Conservation (phyloP, 148 eudicot genomes). For the Heliamphora exappendiculata region DNA sequence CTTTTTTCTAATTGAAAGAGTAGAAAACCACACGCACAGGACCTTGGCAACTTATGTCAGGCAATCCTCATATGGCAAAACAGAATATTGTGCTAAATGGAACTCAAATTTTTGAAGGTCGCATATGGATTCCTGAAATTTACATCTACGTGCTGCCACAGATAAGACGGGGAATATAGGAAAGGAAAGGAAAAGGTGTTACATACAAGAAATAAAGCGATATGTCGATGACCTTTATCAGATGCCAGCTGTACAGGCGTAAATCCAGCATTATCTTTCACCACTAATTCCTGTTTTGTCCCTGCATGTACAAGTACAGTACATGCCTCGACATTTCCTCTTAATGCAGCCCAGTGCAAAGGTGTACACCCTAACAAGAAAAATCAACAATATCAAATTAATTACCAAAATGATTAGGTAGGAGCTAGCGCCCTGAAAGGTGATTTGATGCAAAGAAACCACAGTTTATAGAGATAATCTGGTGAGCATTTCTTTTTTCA, state of each 20-base stretch:
- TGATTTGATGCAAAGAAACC: background rate
- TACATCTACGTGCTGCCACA: background rate
- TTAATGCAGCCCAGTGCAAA: slow-evolving; percentile 82
- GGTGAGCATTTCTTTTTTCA: background rate
- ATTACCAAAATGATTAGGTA: background rate
- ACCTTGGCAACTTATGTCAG: background rate
- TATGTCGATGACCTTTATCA: slow-evolving; percentile 89
- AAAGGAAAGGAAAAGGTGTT: slow-evolving; percentile 9
- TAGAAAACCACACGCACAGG: background rate
- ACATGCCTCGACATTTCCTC: slow-evolving; percentile 74
- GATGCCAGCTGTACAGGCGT: slow-evolving; percentile 74
- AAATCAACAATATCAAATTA: background rate
- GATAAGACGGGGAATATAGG: too few relatives aligned
- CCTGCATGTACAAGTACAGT: slow-evolving; percentile 79
- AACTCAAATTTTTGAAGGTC: background rate
- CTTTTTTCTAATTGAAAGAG: background rate
- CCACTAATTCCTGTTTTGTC: slow-evolving; percentile 60
- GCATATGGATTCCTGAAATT: background rate
- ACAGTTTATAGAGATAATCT: background rate
- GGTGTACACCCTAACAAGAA: slow-evolving; percentile 72
- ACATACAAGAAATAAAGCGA: slow-evolving; percentile 77
- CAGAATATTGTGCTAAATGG: background rate
- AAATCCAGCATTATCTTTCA: slow-evolving; percentile 74
- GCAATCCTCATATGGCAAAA: background rate
- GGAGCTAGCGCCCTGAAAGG: background rate